Conservation (phyloP, 2,329 filamentous ascomycete genomes). For the Incumbomyces lentus region DNA sequence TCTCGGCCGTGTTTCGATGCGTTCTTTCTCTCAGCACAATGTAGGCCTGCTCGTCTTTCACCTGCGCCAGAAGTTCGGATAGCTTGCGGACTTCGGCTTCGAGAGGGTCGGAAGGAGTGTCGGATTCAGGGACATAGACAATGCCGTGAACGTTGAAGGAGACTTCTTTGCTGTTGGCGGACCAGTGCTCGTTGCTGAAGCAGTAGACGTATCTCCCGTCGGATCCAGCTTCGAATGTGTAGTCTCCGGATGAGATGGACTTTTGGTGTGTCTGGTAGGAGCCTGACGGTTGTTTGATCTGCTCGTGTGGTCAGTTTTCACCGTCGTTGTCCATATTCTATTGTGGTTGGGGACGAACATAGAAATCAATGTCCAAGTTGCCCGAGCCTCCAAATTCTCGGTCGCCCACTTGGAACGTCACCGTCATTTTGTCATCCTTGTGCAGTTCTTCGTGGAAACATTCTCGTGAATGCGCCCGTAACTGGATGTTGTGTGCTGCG, state of each 20-base stretch:
- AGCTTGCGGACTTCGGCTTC: conserved; percentile 82
- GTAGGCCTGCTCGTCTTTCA: conserved; percentile 96
- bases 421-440: conserved; percentile 93
- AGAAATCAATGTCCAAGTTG: conserved; percentile 95
- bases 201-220: conserved; percentile 94
- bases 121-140: conserved; percentile 86
- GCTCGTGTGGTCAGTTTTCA: conserved; percentile 8
- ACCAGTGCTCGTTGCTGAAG: conserved; percentile 99
- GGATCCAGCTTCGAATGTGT: conserved; percentile 72
- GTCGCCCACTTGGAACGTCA: conserved; percentile 96
- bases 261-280: conserved; percentile 71
- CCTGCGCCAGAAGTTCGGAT: conserved; percentile 74
- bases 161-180: conserved; percentile 90
- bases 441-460: conserved; percentile 95
- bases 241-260: conserved; percentile 78
- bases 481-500: conserved; percentile 86
- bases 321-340: neutral
- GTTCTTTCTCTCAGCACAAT: conserved; percentile 91
- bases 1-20: conserved; percentile 96
- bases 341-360: conserved; percentile 51
- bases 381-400: conserved; percentile 89
- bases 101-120: conserved; percentile 74
- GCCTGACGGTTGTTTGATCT: conserved; percentile 70
- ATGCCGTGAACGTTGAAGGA: conserved; percentile 99
- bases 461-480: conserved; percentile 85